These are phyloP conservation scores for Schwanniomyces yamadae DNA, from an alignment of 805 yeast species.

Conservation along the genomic window DNA sequence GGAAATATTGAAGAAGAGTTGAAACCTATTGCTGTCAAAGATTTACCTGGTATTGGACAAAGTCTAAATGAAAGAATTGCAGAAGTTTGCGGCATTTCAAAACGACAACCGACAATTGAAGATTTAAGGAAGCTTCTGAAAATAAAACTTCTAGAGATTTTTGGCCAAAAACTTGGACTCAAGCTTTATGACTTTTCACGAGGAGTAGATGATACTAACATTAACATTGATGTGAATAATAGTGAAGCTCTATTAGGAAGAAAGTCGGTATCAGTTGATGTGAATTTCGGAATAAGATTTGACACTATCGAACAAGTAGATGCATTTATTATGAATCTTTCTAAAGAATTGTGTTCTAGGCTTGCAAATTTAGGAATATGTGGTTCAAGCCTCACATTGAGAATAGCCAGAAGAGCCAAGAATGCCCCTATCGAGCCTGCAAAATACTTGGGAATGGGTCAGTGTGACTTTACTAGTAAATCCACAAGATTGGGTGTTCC, in stretches of 20 bases:
- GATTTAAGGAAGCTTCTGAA: constrained; percentile 38
- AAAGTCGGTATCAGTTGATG: constrained; percentile 82
- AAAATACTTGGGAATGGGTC: constrained; percentile 83
- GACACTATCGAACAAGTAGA: constrained; percentile 60
- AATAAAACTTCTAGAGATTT: constrained; percentile 36
- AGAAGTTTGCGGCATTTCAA: neutral
- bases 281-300: constrained; percentile 88
- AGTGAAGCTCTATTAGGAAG: constrained; percentile 49
- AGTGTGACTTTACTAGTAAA: constrained; percentile 63
- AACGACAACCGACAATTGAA: constrained; percentile 27
- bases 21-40: constrained; percentile 30
- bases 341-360: constrained; percentile 58
- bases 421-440: constrained; percentile 74
- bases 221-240: constrained; percentile 51
- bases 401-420: constrained; percentile 60
- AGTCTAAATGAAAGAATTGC: constrained; percentile 17
- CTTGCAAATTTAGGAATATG: constrained; percentile 44
- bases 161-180: constrained; percentile 72
- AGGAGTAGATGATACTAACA: constrained; percentile 66
- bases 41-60: constrained; percentile 65
- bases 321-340: constrained; percentile 54
- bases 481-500: constrained; percentile 59
- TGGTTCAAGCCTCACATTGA: constrained; percentile 62
- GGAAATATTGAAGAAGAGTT: constrained; percentile 32
- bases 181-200: constrained; percentile 58